Evolutionary conservation across 177 flowering plant genomes (phyloP).

Genomic region (Vitis hybrid): DNA sequence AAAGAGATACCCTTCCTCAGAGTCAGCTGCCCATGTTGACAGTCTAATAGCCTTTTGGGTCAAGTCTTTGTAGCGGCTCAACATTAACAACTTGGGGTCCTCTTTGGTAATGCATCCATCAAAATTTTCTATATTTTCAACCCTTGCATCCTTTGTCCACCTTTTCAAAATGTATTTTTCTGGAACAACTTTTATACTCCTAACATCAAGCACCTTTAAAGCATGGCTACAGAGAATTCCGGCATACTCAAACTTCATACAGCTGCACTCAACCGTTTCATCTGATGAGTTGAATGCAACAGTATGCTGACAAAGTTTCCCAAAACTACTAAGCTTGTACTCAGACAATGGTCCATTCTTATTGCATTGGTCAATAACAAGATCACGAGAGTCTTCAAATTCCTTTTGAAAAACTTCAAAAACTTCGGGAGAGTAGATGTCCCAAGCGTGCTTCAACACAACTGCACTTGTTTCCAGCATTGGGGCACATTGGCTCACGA

Average conservation of each 20-base stretch:
- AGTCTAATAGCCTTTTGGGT: no score
- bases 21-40: no score
- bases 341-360: constrained; percentile 11
- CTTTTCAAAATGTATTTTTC: constrained; percentile 30
- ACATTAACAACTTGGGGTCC: no score
- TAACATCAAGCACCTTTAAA: constrained; percentile 31
- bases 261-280: constrained; percentile 24
- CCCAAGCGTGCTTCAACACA: constrained; percentile 30
- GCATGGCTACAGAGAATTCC: constrained; percentile 43
- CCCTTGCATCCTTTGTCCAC: constrained; percentile 35
- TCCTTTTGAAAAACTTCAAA: constrained; percentile 37
- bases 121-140: neutral
- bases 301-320: constrained; percentile 15
- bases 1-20: no score
- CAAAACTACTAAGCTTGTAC: constrained; percentile 31
- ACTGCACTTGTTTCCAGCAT: constrained; percentile 22
- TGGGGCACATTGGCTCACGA: constrained; percentile 23
- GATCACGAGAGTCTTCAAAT: constrained; percentile 20
- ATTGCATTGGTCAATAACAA: constrained; percentile 14
- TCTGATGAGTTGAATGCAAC: constrained; percentile 21
- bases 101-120: no score
- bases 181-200: constrained; percentile 29
- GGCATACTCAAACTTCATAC: constrained; percentile 34
- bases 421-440: constrained; percentile 28
- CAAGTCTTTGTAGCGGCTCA: no score